Base-by-base conservation (phyloP, 169 alveolate species). In the Cryptosporidium parvum region DNA sequence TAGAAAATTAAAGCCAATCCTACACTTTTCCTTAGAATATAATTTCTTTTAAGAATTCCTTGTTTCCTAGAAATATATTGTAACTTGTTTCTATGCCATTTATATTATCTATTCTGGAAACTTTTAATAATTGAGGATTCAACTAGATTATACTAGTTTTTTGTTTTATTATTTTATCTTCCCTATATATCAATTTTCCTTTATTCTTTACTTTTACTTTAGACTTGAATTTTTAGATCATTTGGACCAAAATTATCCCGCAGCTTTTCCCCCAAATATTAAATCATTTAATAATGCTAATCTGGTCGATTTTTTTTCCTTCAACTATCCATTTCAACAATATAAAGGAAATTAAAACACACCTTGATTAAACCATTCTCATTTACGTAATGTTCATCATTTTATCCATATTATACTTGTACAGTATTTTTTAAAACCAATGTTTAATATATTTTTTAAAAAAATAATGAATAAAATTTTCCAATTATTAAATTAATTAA, bases 201-300 rank as follows among this genome's bases (percentile, higher is more conserved):
- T 29, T 61, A 4, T 61, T 61, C 69, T 61, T n/a, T 16, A n/a
- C 8, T 67, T 67, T 67, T 45, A 16, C 1, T 37, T 18, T 44
- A 35, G 65, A 45, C 72, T 37, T 65, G 72, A 70, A 70, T 37
- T 70, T 70, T 44, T 70, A 45, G 84, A 48, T 45, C 65, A 39
- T 21, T 21, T 33, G 12, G 26, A n/a, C 45, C 14, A 21, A 44
- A 45, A 44, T 70, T 45, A 48, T 70, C 84, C 84, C 84, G 65
- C 84, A 70, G 45, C 62, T 70, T 70, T 26, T 35, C 44, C 44
- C 72, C 44, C 44, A 8, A 12, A 12, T 45, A 12, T 48, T 1
- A 65, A 10, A 65, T 35, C 7, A 33, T 52, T 16, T 48, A 16
- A 48, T 10, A 1, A 3, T 48, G 2, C 0, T 48, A 12, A 48